Conservation (phyloP, 805 yeast species). For the Candida tibetensis region DNA sequence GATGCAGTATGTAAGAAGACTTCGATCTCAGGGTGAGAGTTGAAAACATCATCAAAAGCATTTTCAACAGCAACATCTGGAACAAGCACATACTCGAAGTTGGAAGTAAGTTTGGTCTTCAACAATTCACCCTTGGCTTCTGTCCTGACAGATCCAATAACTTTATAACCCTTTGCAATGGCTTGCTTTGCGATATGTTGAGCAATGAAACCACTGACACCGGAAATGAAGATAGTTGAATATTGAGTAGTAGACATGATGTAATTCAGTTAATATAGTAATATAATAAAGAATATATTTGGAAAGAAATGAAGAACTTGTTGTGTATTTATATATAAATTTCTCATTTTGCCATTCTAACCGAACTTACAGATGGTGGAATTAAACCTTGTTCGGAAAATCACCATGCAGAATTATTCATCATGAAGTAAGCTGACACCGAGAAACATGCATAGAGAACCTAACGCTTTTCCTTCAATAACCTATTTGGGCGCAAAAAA, state of each 20-base stretch:
- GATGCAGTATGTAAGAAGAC: constrained; percentile 34
- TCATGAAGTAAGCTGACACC: neutral
- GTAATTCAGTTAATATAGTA: neutral
- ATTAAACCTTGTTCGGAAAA: no score
- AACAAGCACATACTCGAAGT: constrained; percentile 23
- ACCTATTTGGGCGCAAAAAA: no score
- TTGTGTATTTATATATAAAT: no score
- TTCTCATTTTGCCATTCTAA: no score
- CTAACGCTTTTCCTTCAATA: no score
- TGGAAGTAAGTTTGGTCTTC: constrained; percentile 6
- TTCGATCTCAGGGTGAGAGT: constrained; percentile 24
- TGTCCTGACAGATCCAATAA: constrained; percentile 28
- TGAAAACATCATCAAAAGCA: constrained; percentile 27
- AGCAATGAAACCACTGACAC: constrained; percentile 35
- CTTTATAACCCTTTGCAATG: constrained; percentile 19
- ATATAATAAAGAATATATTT: neutral
- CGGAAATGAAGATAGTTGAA: constrained; percentile 24
- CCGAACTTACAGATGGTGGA: no score
- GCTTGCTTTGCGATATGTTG: constrained; percentile 22
- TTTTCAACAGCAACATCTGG: constrained; percentile 17
- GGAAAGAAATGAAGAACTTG: no score
- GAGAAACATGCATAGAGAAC: no score
- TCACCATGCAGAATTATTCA: neutral
- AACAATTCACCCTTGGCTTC: constrained; percentile 17
- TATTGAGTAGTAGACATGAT: neutral